phyloP scores from a whole-genome alignment of 2,329 filamentous ascomycete genomes.

The Xylaria sp. region DNA sequence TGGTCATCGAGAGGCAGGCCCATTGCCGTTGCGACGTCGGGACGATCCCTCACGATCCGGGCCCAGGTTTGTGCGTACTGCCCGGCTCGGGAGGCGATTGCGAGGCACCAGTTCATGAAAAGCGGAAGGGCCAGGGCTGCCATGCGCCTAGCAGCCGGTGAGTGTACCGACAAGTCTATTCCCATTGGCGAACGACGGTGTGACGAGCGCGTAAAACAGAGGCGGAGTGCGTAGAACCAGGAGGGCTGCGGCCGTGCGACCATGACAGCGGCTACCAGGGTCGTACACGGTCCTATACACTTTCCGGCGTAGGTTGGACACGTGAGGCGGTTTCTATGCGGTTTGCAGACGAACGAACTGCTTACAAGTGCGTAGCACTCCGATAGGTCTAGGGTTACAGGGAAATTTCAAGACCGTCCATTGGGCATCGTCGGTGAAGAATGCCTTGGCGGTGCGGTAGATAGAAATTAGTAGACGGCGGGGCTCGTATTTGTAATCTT shows the following conservation, averaged over 20 bases:
- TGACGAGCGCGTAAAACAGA: background rate
- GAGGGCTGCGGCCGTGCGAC: background rate
- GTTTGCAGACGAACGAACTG: background rate
- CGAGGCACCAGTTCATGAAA: slow-evolving; percentile 4
- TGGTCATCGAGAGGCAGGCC: slow-evolving; percentile 29
- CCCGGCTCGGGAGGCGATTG: slow-evolving; percentile 28
- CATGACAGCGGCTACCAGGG: background rate
- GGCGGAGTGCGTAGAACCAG: background rate
- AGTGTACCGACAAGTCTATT: slow-evolving; percentile 12
- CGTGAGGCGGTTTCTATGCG: background rate
- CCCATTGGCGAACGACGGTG: background rate
- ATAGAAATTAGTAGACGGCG: background rate
- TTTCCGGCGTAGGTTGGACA: background rate
- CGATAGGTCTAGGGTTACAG: slow-evolving; percentile 14
- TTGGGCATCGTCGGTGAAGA: slow-evolving; percentile 10
- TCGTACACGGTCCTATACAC: slow-evolving; percentile 9
- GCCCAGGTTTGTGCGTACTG: slow-evolving; percentile 26
- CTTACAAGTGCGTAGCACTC: background rate
- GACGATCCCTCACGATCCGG: slow-evolving; percentile 25
- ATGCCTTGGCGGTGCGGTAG: background rate
- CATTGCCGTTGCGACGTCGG: slow-evolving; percentile 29
- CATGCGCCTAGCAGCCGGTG: slow-evolving; percentile 31
- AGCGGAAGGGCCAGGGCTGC: slow-evolving; percentile 32
- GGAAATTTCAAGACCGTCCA: no score
- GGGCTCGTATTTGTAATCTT: background rate